Evolutionary conservation across 208 protist genomes (phyloP).

Genomic region (Kentomonas sorsogonicus): DNA sequence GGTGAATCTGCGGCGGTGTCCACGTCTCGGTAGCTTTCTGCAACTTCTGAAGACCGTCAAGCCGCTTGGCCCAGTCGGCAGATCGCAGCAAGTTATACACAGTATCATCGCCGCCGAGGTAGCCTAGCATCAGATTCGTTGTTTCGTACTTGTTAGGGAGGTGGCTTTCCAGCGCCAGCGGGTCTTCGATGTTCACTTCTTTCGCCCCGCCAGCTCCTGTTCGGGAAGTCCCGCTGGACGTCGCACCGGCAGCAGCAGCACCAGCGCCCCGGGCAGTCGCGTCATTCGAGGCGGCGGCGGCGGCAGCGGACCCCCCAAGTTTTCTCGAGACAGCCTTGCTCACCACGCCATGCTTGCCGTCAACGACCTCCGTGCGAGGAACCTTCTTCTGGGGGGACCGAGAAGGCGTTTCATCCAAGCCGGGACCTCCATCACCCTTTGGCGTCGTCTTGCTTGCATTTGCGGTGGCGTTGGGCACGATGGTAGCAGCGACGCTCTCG

Average conservation of each 20-base stretch:
- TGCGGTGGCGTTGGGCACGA: conserved; percentile 6
- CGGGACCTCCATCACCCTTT: conserved; percentile 6
- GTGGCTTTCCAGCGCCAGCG: conserved; percentile 61
- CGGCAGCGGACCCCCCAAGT: conserved; percentile 3
- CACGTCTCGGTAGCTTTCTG: conserved; percentile 43
- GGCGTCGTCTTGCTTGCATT: conserved; percentile 1
- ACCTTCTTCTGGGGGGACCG: conserved; percentile 65
- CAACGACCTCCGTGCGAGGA: conserved; percentile 34
- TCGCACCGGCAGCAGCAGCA: conserved; percentile 1
- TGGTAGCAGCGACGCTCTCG: conserved; percentile 11
- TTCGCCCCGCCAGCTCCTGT: background rate
- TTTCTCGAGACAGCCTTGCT: background rate
- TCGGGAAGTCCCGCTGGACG: background rate
- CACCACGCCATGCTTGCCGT: conserved; percentile 1
- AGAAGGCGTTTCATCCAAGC: conserved; percentile 27
- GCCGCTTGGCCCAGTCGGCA: conserved; percentile 65
- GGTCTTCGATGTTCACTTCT: conserved; percentile 30
- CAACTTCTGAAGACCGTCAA: conserved; percentile 59
- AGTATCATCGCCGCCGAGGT: conserved; percentile 43
- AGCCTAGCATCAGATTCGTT: conserved; percentile 48
- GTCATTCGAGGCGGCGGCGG: conserved; percentile 5
- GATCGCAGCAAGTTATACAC: conserved; percentile 61
- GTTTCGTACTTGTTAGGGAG: conserved; percentile 65
- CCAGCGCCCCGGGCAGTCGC: no score
- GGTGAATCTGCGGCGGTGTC: conserved; percentile 35